Base-by-base conservation (phyloP, 139 green algal species). In the Chlamydomonas incerta region DNA sequence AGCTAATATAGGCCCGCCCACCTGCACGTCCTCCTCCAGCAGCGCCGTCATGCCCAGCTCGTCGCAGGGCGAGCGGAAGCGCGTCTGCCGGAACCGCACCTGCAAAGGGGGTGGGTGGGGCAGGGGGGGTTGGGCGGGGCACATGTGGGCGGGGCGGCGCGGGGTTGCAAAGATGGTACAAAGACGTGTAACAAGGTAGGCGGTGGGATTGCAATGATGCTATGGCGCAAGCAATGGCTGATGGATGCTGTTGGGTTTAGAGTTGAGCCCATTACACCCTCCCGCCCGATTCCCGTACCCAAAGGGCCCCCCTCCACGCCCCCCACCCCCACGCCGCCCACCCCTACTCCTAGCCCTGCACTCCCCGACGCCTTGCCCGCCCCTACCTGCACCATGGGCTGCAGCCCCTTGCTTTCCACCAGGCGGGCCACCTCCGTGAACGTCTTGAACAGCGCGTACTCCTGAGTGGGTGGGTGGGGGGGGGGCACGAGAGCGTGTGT, bases 391-490 rank as follows among this genome's bases (percentile, higher is more conserved):
- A 89, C 83, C 80, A 91, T 80, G 29, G 88, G 88, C 79, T 89
- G 83, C 41, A 91, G 83, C 28, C 52, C 58, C 72, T 91, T 91
- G 66, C 67, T 87, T 67, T 91, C 88, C 58, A 89, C 83, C 55
- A 89, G 47, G 0, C 83, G 79, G 50, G 88, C 82, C 72, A 87
- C 87, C 82, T 91, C 87, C 20, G 87, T 91, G 76, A 89, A 91
- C 15, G 87, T 87, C 77, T 91, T 91, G 77, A 91, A 91, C 72
- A 91, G 76, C 29, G 80, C 66, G 76, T 89, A 91, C 82, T 91
- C 87, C 28, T 80, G 76, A 34, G 31, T 29, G 8, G 41, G 60
- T 14, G 58, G 74, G 74, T 52, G 33, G 73, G 57, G n/a, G n/a
- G n/a, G n/a, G n/a, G 1, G 21, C 21, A 35, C 6, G 20, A 18